Conservation (phyloP, 2,329 filamentous ascomycete genomes). For the Botrytis paeoniae region DNA sequence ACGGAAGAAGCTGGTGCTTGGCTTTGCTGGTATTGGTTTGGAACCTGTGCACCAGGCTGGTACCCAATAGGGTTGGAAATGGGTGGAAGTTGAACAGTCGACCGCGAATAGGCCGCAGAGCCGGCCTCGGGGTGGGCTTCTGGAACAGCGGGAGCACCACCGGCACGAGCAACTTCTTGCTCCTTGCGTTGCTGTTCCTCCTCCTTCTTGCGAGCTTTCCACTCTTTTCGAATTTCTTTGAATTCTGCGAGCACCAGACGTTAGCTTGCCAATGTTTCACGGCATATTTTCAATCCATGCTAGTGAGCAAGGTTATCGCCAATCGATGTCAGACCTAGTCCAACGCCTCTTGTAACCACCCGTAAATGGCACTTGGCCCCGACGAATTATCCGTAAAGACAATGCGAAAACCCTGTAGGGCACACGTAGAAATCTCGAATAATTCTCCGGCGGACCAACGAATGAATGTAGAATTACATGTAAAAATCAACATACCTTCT, state of each 20-base stretch:
- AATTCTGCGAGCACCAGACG: slow-evolving; percentile 59
- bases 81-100: slow-evolving; percentile 67
- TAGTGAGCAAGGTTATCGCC: slow-evolving; percentile 41
- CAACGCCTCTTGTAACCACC: slow-evolving; percentile 43
- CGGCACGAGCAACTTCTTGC: slow-evolving; percentile 73
- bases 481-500: slow-evolving; percentile 68
- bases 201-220: slow-evolving; percentile 99
- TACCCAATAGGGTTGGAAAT: slow-evolving; percentile 57
- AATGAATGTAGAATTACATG: neutral
- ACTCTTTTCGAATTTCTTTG: slow-evolving; percentile 98
- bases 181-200: slow-evolving; percentile 87
- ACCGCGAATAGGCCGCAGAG: slow-evolving; percentile 45
- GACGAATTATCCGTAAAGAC: slow-evolving; percentile 13
- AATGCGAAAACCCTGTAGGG: neutral
- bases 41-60: slow-evolving; percentile 54
- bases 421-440: neutral
- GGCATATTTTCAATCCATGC: slow-evolving; percentile 40
- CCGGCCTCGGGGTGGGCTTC: slow-evolving; percentile 55
- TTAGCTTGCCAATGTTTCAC: slow-evolving; percentile 34
- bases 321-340: slow-evolving; percentile 51
- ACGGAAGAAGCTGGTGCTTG: slow-evolving; percentile 50
- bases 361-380: slow-evolving; percentile 9
- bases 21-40: slow-evolving; percentile 29
- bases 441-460: neutral
- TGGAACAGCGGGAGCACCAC: slow-evolving; percentile 56